phyloP scores from a whole-genome alignment of 177 flowering plant species.

The Vitis hybrid region DNA sequence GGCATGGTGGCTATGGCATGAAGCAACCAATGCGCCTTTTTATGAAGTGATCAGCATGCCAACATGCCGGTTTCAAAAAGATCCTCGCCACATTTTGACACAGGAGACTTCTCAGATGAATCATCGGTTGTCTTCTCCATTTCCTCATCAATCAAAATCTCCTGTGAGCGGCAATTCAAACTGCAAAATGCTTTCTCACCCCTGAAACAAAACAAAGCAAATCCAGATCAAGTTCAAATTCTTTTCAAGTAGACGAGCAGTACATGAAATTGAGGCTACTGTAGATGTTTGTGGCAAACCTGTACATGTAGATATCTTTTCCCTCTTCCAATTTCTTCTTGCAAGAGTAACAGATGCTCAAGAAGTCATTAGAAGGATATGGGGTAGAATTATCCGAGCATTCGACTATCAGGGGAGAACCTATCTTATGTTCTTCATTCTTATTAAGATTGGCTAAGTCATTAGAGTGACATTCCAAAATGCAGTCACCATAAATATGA shows the following conservation, averaged over 20 bases:
- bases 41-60: constrained; percentile 10
- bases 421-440: constrained; percentile 20
- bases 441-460: constrained; percentile 25
- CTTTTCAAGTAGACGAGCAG: not conserved
- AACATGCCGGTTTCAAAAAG: constrained; percentile 24
- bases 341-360: constrained; percentile 73
- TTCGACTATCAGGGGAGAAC: constrained; percentile 6
- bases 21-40: not conserved
- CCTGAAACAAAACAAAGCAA: constrained; percentile 19
- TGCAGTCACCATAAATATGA: constrained; percentile 76
- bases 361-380: constrained; percentile 46
- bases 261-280: no score
- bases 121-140: constrained; percentile 18
- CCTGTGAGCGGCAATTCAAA: constrained; percentile 28
- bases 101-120: constrained; percentile 13
- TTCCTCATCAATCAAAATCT: constrained; percentile 36
- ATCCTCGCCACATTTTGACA: constrained; percentile 15
- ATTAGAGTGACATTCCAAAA: constrained; percentile 61
- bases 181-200: constrained; percentile 54
- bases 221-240: not conserved
- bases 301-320: constrained; percentile 79
- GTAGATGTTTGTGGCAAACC: constrained; percentile 32
- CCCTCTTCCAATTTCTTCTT: constrained; percentile 68
- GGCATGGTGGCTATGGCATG: constrained; percentile 13
- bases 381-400: constrained; percentile 9